Conservation (phyloP, 2,329 filamentous ascomycete species). For the Scedosporium boydii region DNA sequence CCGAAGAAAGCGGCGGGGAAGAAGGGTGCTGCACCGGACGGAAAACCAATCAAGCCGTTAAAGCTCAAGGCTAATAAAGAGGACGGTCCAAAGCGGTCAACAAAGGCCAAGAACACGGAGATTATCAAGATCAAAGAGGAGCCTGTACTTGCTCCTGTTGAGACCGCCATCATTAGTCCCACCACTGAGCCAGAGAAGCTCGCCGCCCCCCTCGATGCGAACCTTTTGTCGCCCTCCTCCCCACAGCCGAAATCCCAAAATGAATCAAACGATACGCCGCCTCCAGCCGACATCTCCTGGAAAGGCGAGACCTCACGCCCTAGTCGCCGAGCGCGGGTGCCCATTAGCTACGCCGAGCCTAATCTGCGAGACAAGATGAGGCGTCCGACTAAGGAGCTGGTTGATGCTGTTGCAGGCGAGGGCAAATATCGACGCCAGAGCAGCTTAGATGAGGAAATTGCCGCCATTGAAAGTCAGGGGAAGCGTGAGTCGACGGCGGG, state of each 20-base stretch:
- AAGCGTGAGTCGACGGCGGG: conserved; percentile 23
- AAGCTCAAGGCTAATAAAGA: conserved; percentile 13
- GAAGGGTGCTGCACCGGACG: conserved; percentile 17
- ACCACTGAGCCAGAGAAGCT: conserved; percentile 10
- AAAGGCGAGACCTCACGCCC: conserved; percentile 51
- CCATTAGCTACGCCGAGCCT: conserved; percentile 74
- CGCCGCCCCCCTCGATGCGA: background rate
- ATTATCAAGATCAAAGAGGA: conserved; percentile 13
- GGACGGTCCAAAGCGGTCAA: background rate
- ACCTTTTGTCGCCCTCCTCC: conserved; percentile 27
- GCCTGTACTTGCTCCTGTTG: background rate
- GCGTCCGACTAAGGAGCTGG: conserved; percentile 64
- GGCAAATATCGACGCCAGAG: conserved; percentile 38
- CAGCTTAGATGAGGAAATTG: conserved; percentile 21
- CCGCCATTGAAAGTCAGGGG: conserved; percentile 16
- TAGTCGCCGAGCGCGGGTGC: conserved; percentile 55
- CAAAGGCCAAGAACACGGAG: conserved; percentile 17
- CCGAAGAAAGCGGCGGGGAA: conserved; percentile 44
- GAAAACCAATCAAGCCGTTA: conserved; percentile 10
- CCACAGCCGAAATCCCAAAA: conserved; percentile 31
- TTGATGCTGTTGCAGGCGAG: conserved; percentile 63
- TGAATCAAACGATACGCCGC: conserved; percentile 44
- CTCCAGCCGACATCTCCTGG: conserved; percentile 46
- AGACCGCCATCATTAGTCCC: conserved; percentile 6
- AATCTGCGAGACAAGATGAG: conserved; percentile 78